Evolutionary conservation across 1,139 yeast species (phyloP), one percentile per base, ranked within the genome.

Genomic region (Meyerozyma smithsonii): DNA sequence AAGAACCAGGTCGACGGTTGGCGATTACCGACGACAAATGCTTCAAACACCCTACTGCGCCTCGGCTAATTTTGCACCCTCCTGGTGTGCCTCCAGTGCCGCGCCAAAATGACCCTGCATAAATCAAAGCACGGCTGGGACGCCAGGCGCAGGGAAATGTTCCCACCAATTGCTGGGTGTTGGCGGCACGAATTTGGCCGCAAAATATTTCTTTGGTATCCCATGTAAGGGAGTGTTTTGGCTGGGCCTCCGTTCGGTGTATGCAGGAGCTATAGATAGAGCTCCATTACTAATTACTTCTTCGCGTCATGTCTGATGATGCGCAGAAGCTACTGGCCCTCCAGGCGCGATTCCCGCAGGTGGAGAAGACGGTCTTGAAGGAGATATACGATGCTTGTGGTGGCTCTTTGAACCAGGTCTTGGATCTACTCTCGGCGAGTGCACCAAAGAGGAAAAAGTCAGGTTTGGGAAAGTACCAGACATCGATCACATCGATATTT

Each of bases 321-420:
- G n/a, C n/a, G n/a, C 38, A 37, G 10, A 62, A 58, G 40, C 36
- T 66, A 8, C 24, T 39, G 1, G 32, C 39, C 8, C 44, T 66
- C 17, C 32, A 41, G 8, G 39, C 33, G 1, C 8, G 20, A 12
- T 68, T 59, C 40, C 72, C 72, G 0, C 34, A 35, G 0, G 59
- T 57, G 2, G 64, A 59, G 33, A 48, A 41, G 15, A 59, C 54
- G 1, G 50, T 61, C 0, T 46, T 74, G 8, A 42, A 54, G 2
- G 77, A 72, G 39, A 39, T 74, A 2, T 54, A 73, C 8, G n/a
- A 57, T 4, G 52, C 63, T 0, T 69, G 74, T 47, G 59, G 58
- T 19, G 77, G 74, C 1, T 66, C 74, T 0, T 33, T 71, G 2
- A 49, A 49, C 5, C 42, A 48, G 12, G 59, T 71, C 1, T 58